Percentiles rank a stretch among this genome's conserved stretches.
phyloP scores from a whole-genome alignment of 306 rosid species.

The Senna siamea region DNA sequence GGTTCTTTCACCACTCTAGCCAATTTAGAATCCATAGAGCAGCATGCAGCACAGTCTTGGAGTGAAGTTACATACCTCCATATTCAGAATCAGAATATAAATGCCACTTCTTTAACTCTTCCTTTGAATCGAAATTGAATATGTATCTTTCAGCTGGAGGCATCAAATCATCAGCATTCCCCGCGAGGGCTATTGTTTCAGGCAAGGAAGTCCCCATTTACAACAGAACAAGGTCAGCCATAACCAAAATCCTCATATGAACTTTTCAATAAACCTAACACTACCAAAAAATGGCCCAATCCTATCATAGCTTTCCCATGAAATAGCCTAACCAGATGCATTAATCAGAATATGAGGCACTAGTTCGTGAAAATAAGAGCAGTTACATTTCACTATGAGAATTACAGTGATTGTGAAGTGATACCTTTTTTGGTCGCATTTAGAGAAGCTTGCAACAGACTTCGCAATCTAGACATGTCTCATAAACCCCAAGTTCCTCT shows the following conservation, averaged over 20 bases:
- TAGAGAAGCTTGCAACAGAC: constrained; percentile 68
- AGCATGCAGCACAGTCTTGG: background rate
- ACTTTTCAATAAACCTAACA: background rate
- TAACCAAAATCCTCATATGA: background rate
- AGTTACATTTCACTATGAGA: background rate
- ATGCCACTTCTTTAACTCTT: constrained; percentile 87
- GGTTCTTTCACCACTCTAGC: background rate
- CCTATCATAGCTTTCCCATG: too few relatives aligned
- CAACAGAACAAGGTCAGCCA: background rate
- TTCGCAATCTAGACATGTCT: constrained; percentile 79
- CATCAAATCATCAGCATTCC: constrained; percentile 82
- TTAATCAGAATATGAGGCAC: background rate
- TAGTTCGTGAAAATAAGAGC: background rate
- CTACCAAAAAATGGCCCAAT: background rate
- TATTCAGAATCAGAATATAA: constrained; percentile 91
- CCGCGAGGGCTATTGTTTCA: constrained; percentile 56
- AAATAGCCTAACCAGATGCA: too few relatives aligned
- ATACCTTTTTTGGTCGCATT: constrained; percentile 85
- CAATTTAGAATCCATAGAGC: background rate
- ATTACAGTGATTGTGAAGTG: background rate
- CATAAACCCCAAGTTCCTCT: constrained; percentile 26
- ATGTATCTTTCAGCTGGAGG: constrained; percentile 86
- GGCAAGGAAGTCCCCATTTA: background rate
- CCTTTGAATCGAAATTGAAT: constrained; percentile 79
- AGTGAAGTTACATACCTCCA: constrained; percentile 59